Base-by-base conservation (phyloP, 495 filamentous ascomycete species). In the Acidiella bohemica region DNA sequence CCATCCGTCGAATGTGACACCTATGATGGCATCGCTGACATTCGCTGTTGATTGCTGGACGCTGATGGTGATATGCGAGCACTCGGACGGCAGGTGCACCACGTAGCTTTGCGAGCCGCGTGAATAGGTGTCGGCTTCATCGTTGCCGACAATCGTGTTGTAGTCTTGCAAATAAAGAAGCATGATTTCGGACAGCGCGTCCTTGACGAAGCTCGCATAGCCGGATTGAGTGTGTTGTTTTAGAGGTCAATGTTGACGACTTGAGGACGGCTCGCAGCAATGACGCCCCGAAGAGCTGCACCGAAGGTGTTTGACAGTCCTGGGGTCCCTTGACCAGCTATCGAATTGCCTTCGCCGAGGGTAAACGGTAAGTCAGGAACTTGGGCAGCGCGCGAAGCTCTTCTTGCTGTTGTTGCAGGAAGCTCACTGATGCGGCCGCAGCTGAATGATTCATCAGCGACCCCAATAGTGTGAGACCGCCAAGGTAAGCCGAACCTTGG, bases 271-370 rank as follows among this genome's bases (percentile, higher is more conserved):
- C 23, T 16, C 0, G 33, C 30, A 12, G 25, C 36, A 51, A 81
- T 75, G 12, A 79, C 50, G 22, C 61, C 70, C 78, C 77, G 81
- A 25, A 81, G 70, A 0, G 77, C 75, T 9, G 77, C 77, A 32
- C 77, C 78, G 56, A 81, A 82, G 2, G 73, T 61, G 58, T 81
- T 77, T 28, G 74, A 78, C 9, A 80, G 59, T 0, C 75, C 76
- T 0, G 70, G 70, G 1, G 59, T 61, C 39, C 77, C 77, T 59
- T 80, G 62, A 54, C 72, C 67, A 56, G 72, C 75, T 14, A 80
- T 64, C 2, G 69, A 74, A 56, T 79, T 80, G 25, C 64, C 67
- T 56, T 81, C 78, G 36, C 76, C 75, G 13, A 81, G 65, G 43
- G 78, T 71, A 47, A 72, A 76, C 4, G 71, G 67, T 4, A 68